Evolutionary conservation across 129 eudicot genomes (phyloP).

Genomic region (Tagetes patula): DNA sequence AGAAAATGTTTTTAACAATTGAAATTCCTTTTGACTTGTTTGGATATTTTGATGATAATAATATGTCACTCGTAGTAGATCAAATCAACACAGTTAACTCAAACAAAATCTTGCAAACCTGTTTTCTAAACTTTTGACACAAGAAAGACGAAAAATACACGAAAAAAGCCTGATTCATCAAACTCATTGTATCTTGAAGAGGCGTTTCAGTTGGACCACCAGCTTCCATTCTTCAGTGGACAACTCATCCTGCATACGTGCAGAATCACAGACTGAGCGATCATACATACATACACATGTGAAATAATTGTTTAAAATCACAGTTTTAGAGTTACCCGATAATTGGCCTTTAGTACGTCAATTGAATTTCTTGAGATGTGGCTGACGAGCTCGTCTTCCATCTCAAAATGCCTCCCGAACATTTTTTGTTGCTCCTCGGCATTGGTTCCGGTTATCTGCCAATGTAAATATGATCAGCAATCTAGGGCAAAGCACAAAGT

Average conservation of each 20-base stretch:
- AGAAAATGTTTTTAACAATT: neutral
- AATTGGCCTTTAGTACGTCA: constrained; percentile 63
- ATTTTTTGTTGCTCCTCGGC: constrained; percentile 81
- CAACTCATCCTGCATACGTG: constrained; percentile 20
- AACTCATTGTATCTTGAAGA: constrained; percentile 23
- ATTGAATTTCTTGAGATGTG: constrained; percentile 65
- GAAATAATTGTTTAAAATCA: neutral
- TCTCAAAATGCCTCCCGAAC: constrained; percentile 84
- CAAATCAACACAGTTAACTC: neutral
- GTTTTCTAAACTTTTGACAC: neutral
- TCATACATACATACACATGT: neutral
- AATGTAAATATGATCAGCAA: neutral
- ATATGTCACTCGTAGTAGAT: neutral
- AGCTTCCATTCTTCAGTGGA: constrained; percentile 22
- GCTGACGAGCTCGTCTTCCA: constrained; percentile 87
- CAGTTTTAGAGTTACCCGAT: constrained; percentile 46
- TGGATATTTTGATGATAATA: neutral
- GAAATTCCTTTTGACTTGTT: neutral
- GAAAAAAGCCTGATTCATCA: neutral
- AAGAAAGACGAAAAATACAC: neutral
- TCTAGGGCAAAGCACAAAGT: neutral
- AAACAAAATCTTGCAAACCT: neutral
- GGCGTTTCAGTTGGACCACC: constrained; percentile 7
- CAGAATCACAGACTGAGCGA: neutral
- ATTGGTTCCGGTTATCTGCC: constrained; percentile 66